Conservation (phyloP, 371 early-diverging fungal genomes). For the Dichotomocladium elegans region DNA sequence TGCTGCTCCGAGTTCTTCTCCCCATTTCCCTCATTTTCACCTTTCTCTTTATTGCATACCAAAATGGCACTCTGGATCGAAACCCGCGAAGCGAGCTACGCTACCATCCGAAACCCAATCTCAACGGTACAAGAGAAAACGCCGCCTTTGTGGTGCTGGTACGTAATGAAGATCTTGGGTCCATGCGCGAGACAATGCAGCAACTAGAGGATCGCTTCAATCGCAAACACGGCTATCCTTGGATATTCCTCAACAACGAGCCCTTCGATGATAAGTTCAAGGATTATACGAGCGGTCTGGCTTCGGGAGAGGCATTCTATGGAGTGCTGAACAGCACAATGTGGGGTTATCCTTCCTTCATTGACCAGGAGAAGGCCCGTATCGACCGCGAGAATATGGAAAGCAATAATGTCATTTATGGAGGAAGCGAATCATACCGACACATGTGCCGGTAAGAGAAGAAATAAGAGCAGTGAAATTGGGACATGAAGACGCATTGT, state of each 20-base stretch:
- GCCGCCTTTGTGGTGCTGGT: constrained; percentile 61
- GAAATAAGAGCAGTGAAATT: background rate
- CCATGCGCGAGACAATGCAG: constrained; percentile 59
- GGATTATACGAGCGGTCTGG: constrained; percentile 28
- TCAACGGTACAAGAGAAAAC: constrained; percentile 11
- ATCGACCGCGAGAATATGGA: constrained; percentile 52
- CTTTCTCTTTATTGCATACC: constrained; percentile 9
- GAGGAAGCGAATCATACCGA: constrained; percentile 76
- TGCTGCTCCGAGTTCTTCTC: constrained; percentile 2
- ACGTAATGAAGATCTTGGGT: constrained; percentile 74
- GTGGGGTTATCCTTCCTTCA: constrained; percentile 80
- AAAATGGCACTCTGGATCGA: constrained; percentile 3
- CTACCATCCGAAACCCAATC: constrained; percentile 5
- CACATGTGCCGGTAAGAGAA: constrained; percentile 84
- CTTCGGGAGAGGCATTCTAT: constrained; percentile 41
- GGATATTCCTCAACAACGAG: constrained; percentile 77
- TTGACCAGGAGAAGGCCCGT: constrained; percentile 62
- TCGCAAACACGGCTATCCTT: constrained; percentile 75
- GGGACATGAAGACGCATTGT: background rate
- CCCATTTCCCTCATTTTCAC: constrained; percentile 8
- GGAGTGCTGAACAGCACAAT: constrained; percentile 41
- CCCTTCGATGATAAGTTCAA: constrained; percentile 77
- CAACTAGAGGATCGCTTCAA: constrained; percentile 83
- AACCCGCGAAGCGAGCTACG: background rate
- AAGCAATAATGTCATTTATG: constrained; percentile 67